Base-by-base conservation (phyloP, 192 early-diverging fungal genomes). In the Gigaspora rosea region DNA sequence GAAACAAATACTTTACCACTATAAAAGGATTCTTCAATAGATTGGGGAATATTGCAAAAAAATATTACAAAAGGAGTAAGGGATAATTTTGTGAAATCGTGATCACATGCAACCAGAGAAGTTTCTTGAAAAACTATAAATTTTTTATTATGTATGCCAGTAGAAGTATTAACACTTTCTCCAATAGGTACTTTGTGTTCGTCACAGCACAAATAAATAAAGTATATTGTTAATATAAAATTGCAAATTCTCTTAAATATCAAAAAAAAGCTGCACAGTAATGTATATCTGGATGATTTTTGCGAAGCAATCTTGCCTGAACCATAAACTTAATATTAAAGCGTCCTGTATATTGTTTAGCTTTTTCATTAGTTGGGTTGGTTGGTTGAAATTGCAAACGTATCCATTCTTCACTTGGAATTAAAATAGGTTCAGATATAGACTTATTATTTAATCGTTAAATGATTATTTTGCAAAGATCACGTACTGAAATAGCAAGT, bases 311-410 rank as follows among this genome's bases (percentile, higher is more conserved):
- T n/a, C 20, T 59, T 59, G 20, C 20, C 10, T 59, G 20, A 59
- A 59, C 58, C 58, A 59, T 59, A 59, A 59, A 59, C 27, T 59
- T 59, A 22, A 59, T 59, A 59, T 59, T 22, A 59, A 59, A 59
- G 20, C 10, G 58, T 7, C 58, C 20, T 20, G 20, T 59, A 27
- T 59, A 22, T 59, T 59, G 58, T 59, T 59, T 59, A 4, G 58
- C 58, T 27, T 8, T 59, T 32, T 59, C 7, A 27, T 4, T 32
- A 27, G 7, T 59, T 22, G 10, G 22, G 20, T 59, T 59, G 18
- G 58, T 59, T 59, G 20, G 58, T 59, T 59, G 20, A 59, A 59
- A 59, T n/a, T 59, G 20, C 20, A 59, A 32, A 8, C 7, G 58
- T n/a, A 59, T 59, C 20, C 20, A 59, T 32, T 59, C 58, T 32